Conservation (phyloP, 1,284 basidiomycete species). For the Volvariella surrecta region DNA sequence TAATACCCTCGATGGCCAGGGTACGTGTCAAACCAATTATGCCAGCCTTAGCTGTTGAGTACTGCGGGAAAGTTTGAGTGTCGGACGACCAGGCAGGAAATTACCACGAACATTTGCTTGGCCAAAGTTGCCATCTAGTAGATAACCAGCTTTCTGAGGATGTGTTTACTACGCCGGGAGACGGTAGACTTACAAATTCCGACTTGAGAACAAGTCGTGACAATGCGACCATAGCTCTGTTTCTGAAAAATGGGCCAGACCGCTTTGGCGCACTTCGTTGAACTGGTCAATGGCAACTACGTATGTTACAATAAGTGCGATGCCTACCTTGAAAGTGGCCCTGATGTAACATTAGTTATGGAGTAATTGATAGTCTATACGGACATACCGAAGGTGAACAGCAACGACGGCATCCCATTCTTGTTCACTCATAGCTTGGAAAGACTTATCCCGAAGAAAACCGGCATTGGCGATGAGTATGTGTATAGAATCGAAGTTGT, state of each 20-base stretch:
- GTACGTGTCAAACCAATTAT: conserved; percentile 89
- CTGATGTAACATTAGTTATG: conserved; percentile 21
- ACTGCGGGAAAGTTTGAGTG: conserved; percentile 32
- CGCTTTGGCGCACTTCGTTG: conserved; percentile 73
- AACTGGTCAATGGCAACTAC: conserved; percentile 1
- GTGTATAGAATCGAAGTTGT: conserved; percentile 87
- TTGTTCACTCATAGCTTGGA: conserved; percentile 81
- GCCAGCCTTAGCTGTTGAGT: conserved; percentile 90
- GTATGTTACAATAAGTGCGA: neutral
- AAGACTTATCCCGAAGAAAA: conserved; percentile 88
- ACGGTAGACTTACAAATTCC: conserved; percentile 68
- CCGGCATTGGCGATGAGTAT: conserved; percentile 93
- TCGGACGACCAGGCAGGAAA: neutral
- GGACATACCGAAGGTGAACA: conserved; percentile 70
- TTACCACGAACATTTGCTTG: conserved; percentile 65
- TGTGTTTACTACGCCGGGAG: neutral
- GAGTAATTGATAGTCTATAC: neutral
- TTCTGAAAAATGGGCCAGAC: conserved; percentile 97
- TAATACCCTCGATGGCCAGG: conserved; percentile 87
- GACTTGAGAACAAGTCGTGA: conserved; percentile 90
- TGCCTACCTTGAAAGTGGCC: conserved; percentile 57
- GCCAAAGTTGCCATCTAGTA: conserved; percentile 86
- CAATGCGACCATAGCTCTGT: conserved; percentile 95
- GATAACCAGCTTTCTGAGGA: no score
- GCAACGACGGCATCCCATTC: conserved; percentile 94